Percentiles rank a stretch among this genome's conserved stretches.
Conservation (phyloP, 441 rosid species). For the Flueggea neowawraea region DNA sequence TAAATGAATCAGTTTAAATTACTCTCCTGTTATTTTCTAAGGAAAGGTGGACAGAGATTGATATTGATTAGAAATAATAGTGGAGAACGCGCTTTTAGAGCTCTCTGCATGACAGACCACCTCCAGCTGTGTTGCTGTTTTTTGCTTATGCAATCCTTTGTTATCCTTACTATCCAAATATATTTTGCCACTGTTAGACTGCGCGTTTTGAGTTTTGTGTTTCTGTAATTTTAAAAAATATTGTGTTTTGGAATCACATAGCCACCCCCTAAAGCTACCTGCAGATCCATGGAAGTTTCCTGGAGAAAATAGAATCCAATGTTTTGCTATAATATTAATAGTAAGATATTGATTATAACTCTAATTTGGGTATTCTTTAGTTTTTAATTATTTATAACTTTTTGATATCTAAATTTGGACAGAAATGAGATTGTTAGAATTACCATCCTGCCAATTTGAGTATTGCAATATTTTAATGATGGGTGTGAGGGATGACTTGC, state of each 20-base stretch:
- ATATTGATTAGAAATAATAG: not conserved
- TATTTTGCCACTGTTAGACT: too few species aligned
- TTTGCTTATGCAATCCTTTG: not conserved
- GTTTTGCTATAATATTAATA: conserved; percentile 7
- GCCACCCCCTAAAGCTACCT: conserved; percentile 16
- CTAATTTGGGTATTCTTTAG: too few species aligned
- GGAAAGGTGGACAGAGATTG: not conserved
- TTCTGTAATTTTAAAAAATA: too few species aligned
- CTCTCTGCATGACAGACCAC: not conserved
- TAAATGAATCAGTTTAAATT: too few species aligned
- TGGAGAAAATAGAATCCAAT: conserved; percentile 44
- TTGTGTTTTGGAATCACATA: conserved; percentile 8
- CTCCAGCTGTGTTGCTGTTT: not conserved
- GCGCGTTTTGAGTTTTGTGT: too few species aligned
- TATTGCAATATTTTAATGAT: too few species aligned
- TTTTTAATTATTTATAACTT: not conserved
- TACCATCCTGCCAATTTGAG: conserved; percentile 1
- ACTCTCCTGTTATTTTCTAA: not conserved
- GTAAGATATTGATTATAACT: not conserved
- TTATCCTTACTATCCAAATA: not conserved
- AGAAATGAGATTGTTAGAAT: not conserved
- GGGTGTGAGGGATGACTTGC: conserved; percentile 18
- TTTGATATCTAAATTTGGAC: not conserved
- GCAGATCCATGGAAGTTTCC: conserved; percentile 59
- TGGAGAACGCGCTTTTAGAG: not conserved